These are phyloP conservation scores for Teratosphaeria nubilosa DNA, from an alignment of 2,329 filamentous ascomycete genomes.

Conservation along the genomic window DNA sequence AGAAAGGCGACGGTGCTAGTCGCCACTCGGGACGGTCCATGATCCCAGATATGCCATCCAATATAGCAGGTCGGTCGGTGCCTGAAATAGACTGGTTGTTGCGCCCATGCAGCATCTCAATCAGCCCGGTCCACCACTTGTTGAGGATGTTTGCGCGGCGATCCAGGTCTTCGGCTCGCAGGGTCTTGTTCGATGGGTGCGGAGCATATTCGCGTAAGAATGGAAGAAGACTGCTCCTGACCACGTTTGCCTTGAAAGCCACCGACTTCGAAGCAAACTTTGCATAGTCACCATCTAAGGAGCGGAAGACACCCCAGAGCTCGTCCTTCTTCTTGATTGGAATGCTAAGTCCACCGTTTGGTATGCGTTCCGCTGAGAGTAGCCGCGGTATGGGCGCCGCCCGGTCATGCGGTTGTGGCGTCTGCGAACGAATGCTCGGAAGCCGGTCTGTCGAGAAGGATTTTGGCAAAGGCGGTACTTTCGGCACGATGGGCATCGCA, in stretches of 20 bases:
- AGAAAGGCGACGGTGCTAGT: conserved; percentile 57
- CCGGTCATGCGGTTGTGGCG: conserved; percentile 22
- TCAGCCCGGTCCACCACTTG: conserved; percentile 78
- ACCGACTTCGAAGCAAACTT: conserved; percentile 69
- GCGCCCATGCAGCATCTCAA: conserved; percentile 71
- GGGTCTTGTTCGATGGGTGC: conserved; percentile 54
- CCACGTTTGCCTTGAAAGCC: conserved; percentile 62
- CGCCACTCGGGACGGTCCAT: conserved; percentile 90
- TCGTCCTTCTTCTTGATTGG: conserved; percentile 54
- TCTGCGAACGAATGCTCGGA: conserved; percentile 27
- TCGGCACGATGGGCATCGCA: conserved; percentile 31
- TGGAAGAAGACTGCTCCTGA: conserved; percentile 62
- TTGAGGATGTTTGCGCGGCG: conserved; percentile 68
- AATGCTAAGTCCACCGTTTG: conserved; percentile 7
- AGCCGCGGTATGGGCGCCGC: conserved; percentile 35
- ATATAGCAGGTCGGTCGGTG: conserved; percentile 69
- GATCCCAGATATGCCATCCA: conserved; percentile 68
- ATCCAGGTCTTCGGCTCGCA: conserved; percentile 75
- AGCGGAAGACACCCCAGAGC: conserved; percentile 57
- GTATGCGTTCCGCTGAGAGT: conserved; percentile 26
- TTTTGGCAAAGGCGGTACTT: conserved; percentile 33
- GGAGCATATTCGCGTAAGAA: conserved; percentile 63
- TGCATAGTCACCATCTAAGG: conserved; percentile 57
- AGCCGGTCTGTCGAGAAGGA: conserved; percentile 41
- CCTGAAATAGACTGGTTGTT: conserved; percentile 69